phyloP scores from a whole-genome alignment of 2,329 filamentous ascomycete species.

The Helminthosporium solani region DNA sequence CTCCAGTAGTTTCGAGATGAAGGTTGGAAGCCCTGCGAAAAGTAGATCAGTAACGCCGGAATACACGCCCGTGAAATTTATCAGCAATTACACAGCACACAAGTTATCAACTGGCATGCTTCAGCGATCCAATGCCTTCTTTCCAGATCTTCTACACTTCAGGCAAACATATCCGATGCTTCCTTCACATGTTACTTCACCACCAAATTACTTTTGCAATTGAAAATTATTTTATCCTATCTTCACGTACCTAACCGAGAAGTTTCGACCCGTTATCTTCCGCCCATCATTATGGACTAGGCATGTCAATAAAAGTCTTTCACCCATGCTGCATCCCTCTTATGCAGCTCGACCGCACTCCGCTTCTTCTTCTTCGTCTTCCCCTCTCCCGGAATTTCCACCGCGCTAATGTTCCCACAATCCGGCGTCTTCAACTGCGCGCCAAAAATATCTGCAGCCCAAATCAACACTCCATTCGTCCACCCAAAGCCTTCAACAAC shows the following conservation, averaged over 20 bases:
- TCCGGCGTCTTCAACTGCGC: constrained; percentile 57
- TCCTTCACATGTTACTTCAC: too few relatives aligned
- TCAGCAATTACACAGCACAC: too few relatives aligned
- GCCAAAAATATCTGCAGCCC: constrained; percentile 64
- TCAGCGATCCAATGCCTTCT: too few relatives aligned
- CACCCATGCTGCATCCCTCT: constrained; percentile 34
- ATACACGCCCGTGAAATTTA: constrained; percentile 15
- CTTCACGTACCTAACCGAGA: too few relatives aligned
- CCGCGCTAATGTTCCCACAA: constrained; percentile 37
- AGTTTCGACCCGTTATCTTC: too few relatives aligned
- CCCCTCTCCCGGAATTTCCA: constrained; percentile 13
- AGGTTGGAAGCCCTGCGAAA: constrained; percentile 27
- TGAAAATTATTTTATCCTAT: too few relatives aligned
- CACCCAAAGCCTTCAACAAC: constrained; percentile 71
- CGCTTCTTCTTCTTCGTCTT: constrained; percentile 32
- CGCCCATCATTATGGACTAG: too few relatives aligned
- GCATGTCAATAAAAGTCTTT: constrained; percentile 21
- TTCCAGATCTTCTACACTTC: constrained; percentile 18
- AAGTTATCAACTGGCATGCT: constrained; percentile 10
- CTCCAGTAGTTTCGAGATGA: constrained; percentile 27
- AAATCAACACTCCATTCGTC: constrained; percentile 69
- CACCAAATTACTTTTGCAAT: too few relatives aligned
- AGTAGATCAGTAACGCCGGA: constrained; percentile 26
- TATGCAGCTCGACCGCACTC: constrained; percentile 32
- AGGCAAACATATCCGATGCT: too few relatives aligned